These are phyloP conservation scores for Vaccinium macrocarpon DNA, from an alignment of 148 eudicot genomes.

Conservation along the genomic window DNA sequence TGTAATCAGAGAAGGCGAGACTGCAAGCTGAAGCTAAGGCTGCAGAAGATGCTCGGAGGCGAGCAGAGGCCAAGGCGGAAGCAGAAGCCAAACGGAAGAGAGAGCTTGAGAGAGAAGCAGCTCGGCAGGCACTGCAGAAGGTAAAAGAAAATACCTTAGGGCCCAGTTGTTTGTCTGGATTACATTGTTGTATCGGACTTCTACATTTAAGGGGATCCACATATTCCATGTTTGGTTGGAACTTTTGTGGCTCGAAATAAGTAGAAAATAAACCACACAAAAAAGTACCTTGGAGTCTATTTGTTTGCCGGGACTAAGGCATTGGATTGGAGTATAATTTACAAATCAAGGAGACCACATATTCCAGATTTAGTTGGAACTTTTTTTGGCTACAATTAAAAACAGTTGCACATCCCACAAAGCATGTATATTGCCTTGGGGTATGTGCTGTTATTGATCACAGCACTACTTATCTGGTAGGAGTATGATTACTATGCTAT, in stretches of 20 bases:
- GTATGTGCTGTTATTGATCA: neutral
- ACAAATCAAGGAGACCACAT: neutral
- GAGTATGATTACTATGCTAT: neutral
- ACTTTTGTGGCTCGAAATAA: neutral
- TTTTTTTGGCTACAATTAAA: neutral
- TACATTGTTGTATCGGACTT: neutral
- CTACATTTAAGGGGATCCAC: neutral
- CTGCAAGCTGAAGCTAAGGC: conserved; percentile 80
- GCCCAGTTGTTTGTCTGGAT: neutral
- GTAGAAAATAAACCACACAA: neutral
- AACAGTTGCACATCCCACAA: neutral
- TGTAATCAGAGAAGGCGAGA: conserved; percentile 63
- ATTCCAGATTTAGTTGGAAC: neutral
- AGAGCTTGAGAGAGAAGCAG: conserved; percentile 75
- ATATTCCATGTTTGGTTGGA: neutral
- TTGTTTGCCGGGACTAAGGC: neutral
- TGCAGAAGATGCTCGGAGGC: conserved; percentile 71
- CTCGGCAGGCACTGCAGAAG: conserved; percentile 64
- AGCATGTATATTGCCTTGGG: neutral
- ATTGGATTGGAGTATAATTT: neutral
- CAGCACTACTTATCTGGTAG: neutral
- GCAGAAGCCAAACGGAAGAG: conserved; percentile 61
- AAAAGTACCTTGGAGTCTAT: neutral
- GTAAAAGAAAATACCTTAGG: conserved; percentile 23
- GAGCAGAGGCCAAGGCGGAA: conserved; percentile 64